Evolutionary conservation across 1,284 basidiomycete species (phyloP), one percentile per base, ranked within the genome.

Genomic region (Xanthoconium separans): DNA sequence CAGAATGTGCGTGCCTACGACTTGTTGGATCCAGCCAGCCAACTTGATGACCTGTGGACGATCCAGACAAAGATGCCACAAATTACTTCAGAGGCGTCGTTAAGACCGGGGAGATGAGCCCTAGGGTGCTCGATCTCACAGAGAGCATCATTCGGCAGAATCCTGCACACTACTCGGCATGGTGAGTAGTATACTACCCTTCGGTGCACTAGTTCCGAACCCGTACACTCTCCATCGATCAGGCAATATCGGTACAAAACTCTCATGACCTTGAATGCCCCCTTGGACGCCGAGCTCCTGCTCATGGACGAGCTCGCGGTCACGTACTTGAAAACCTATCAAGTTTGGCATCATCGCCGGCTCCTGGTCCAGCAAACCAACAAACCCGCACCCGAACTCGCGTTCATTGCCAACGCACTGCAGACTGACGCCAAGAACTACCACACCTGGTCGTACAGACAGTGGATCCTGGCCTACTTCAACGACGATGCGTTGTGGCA

Each of bases 311-410:
- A 86, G 59, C 80, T 95, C 54, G 89, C 93, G 30, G 79, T 87
- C 59, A 79, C 81, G 58, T 87, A 86, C 70, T 81, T 96, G 65
- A 98, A 98, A 76, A 92, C 87, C 13, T 98, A 98, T 71, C 95
- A 98, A 77, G 94, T 97, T 44, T 98, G 95, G 95, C 95, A 98
- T 73, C 94, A 98, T 68, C 91, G 95, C 22, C 87, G 93, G 2
- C 82, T 93, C 24, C 80, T 98, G 37, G 80, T 91, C 55, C 81
- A 82, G 41, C 69, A 76, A 45, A 78, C 83, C 44, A 75, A 78
- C 51, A 73, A 79, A 44, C 79, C 85, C 1, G 68, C 61, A 8
- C 76, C 74, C 4, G 95, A 98, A 71, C 84, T 98, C 54, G 77
- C 71, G 22, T 96, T 96, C 71, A 87, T 94, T 65, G 80, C 84